These are phyloP conservation scores for Nemania diffusa DNA, from an alignment of 2,329 filamentous ascomycete species.

Conservation along the genomic window DNA sequence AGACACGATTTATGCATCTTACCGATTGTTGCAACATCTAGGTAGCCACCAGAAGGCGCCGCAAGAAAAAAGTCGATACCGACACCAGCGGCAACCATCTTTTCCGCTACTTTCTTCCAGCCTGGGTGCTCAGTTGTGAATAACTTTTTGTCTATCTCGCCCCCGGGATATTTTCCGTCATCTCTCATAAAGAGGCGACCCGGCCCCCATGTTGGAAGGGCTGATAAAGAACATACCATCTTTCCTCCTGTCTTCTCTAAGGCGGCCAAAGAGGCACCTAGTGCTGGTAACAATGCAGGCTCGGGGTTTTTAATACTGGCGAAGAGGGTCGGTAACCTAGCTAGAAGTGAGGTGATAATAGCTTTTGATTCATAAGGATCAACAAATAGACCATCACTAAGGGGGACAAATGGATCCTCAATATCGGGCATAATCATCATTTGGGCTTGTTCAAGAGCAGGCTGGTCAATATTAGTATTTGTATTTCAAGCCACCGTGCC, in stretches of 20 bases:
- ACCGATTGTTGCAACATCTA: constrained; percentile 93
- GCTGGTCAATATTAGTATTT: constrained; percentile 55
- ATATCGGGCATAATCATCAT: constrained; percentile 99
- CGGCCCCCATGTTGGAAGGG: constrained; percentile 92
- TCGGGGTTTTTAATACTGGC: constrained; percentile 89
- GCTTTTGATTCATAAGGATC: constrained; percentile 87
- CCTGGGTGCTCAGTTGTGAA: constrained; percentile 89
- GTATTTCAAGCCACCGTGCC: neutral
- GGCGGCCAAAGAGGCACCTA: constrained; percentile 86
- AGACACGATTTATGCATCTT: constrained; percentile 47
- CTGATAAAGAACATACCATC: constrained; percentile 85
- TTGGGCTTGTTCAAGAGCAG: constrained; percentile 84
- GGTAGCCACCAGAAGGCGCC: constrained; percentile 87
- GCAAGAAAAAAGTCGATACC: constrained; percentile 96
- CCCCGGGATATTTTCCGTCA: constrained; percentile 84
- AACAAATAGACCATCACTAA: constrained; percentile 92
- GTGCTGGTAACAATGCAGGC: constrained; percentile 82
- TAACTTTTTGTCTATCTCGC: constrained; percentile 91
- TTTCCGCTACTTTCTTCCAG: constrained; percentile 87
- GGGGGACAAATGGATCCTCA: constrained; percentile 93
- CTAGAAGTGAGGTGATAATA: constrained; percentile 88
- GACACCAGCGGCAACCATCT: constrained; percentile 86
- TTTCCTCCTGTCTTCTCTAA: constrained; percentile 90
- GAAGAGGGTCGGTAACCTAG: constrained; percentile 85
- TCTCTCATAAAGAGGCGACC: constrained; percentile 87